Percentiles rank a stretch among this genome's conserved stretches.
Evolutionary conservation across 164 flowering plant genomes (phyloP).

Genomic region (Liquidambar formosana): DNA sequence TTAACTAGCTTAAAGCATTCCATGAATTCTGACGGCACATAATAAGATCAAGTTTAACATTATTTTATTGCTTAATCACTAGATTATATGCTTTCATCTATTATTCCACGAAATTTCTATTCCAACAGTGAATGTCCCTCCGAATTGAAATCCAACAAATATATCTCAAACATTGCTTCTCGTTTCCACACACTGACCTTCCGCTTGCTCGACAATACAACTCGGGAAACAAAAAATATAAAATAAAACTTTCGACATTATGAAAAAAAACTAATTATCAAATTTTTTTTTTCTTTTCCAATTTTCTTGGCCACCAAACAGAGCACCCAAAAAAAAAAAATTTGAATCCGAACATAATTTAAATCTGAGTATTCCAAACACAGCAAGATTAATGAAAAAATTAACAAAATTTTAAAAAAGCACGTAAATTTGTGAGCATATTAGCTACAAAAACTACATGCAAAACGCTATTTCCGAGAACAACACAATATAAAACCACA

Average conservation of each 20-base stretch:
- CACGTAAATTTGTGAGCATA: too few species aligned
- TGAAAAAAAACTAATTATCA: too few species aligned
- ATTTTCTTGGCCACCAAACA: constrained; percentile 3
- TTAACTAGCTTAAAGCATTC: too few species aligned
- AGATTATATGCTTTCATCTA: background rate
- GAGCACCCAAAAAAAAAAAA: background rate
- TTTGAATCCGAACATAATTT: too few species aligned
- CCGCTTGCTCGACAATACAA: background rate
- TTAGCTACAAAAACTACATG: background rate
- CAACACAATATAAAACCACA: background rate
- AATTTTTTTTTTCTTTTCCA: background rate
- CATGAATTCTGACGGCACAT: too few species aligned
- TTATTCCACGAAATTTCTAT: background rate
- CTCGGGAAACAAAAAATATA: background rate
- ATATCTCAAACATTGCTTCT: background rate
- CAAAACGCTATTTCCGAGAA: background rate
- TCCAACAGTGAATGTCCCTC: background rate
- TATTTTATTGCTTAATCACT: too few species aligned
- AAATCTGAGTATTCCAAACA: too few species aligned
- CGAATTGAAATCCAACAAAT: background rate
- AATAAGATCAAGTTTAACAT: too few species aligned
- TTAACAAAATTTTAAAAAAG: too few species aligned
- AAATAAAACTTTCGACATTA: too few species aligned
- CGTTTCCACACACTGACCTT: background rate
- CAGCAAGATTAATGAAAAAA: too few species aligned